These are phyloP conservation scores for Rhizomucor miehei DNA, from an alignment of 371 early-diverging fungal species.

Conservation along the genomic window DNA sequence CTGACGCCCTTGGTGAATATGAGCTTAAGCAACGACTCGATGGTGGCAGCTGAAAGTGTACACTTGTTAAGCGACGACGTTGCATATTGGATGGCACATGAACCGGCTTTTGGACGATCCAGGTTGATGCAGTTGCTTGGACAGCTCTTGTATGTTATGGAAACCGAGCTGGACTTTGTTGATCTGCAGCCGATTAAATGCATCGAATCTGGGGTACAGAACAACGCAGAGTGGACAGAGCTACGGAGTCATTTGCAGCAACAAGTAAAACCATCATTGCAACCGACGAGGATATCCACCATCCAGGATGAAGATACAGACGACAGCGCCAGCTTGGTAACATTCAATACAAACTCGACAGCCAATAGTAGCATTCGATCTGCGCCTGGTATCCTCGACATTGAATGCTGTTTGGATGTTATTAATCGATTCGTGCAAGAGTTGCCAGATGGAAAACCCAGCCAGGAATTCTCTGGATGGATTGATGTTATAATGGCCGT, in stretches of 20 bases:
- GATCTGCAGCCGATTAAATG: slow-evolving; percentile 34
- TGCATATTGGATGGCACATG: slow-evolving; percentile 23
- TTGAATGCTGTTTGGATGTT: slow-evolving; percentile 38
- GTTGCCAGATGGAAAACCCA: slow-evolving; percentile 15
- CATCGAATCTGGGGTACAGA: slow-evolving; percentile 3
- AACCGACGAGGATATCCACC: background rate
- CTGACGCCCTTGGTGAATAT: slow-evolving; percentile 26
- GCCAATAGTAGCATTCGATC: slow-evolving; percentile 7
- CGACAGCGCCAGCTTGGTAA: slow-evolving; percentile 11
- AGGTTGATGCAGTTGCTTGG: slow-evolving; percentile 18
- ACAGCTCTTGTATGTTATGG: slow-evolving; percentile 32
- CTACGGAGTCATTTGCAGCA: background rate
- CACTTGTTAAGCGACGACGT: slow-evolving; percentile 23
- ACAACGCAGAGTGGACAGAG: background rate
- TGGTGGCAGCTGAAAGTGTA: slow-evolving; percentile 40
- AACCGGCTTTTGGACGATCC: slow-evolving; percentile 10
- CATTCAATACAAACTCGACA: slow-evolving; percentile 11
- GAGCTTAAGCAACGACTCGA: slow-evolving; percentile 35
- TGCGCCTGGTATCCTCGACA: slow-evolving; percentile 18
- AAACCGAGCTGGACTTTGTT: slow-evolving; percentile 43
- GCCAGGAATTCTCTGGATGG: slow-evolving; percentile 19
- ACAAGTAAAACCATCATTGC: background rate
- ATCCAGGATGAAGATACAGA: slow-evolving; percentile 12
- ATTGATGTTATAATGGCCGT: slow-evolving; percentile 36
- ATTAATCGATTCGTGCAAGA: slow-evolving; percentile 27